Conservation (phyloP, 495 filamentous ascomycete genomes). For the Aspergillus affinis region DNA sequence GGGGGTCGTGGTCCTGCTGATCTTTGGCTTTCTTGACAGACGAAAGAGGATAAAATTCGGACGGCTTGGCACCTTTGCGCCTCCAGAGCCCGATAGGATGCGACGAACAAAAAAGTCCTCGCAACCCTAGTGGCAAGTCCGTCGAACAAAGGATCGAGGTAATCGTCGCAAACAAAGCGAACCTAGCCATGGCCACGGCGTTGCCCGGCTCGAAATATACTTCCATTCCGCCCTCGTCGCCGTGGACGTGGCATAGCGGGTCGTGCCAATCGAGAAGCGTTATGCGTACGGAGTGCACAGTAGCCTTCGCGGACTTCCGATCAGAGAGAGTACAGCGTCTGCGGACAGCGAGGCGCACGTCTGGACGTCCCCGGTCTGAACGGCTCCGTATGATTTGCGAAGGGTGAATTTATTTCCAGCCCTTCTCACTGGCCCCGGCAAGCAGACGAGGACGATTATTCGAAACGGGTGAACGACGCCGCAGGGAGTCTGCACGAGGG, state of each 20-base stretch:
- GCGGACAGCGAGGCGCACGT: no score
- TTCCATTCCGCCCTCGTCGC: no score
- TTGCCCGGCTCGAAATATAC: background rate
- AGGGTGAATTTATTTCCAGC: background rate
- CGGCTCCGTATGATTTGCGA: background rate
- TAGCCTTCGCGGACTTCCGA: background rate
- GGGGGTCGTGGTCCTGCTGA: background rate
- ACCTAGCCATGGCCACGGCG: no score
- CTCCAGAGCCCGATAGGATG: background rate
- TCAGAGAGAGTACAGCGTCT: background rate
- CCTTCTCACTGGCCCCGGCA: constrained; percentile 1
- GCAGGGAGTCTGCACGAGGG: constrained; percentile 8
- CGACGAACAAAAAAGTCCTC: constrained; percentile 3
- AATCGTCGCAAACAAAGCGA: no score
- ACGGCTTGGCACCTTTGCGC: background rate
- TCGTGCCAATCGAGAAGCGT: no score
- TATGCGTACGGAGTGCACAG: background rate
- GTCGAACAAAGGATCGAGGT: background rate
- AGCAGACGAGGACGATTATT: background rate
- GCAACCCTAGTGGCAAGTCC: constrained; percentile 1
- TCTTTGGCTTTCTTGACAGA: background rate
- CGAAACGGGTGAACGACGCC: constrained; percentile 6
- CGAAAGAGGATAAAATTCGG: background rate
- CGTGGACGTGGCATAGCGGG: no score
- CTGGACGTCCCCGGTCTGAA: no score